A percentile compares a stretch with the other conserved stretches of the same genome.
These are phyloP conservation scores for Aspergillus bombycis DNA, from an alignment of 2,329 filamentous ascomycete species.

Conservation along the genomic window DNA sequence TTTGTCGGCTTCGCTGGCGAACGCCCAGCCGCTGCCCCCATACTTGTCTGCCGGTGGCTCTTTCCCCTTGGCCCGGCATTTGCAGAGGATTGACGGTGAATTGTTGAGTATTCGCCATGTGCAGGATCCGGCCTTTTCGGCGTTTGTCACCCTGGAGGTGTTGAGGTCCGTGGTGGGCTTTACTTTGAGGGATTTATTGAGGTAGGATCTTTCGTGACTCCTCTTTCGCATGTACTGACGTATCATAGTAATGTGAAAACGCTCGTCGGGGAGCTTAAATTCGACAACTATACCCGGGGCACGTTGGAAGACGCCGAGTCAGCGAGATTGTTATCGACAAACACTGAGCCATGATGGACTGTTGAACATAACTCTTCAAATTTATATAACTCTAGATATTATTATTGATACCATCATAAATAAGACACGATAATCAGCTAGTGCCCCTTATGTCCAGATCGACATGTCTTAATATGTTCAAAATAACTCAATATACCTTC, in stretches of 20 bases:
- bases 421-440: too few species aligned
- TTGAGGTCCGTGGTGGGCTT: conserved; percentile 35
- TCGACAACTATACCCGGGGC: conserved; percentile 27
- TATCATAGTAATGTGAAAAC: conserved; percentile 30
- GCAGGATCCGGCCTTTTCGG: conserved; percentile 70
- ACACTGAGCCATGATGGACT: not conserved
- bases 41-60: conserved; percentile 65
- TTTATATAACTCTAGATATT: not conserved
- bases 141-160: conserved; percentile 73
- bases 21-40: conserved; percentile 68
- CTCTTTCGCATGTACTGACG: conserved; percentile 11
- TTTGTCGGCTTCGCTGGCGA: conserved; percentile 66
- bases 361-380: not conserved
- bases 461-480: not conserved
- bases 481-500: not conserved
- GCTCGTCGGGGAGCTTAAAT: conserved; percentile 38
- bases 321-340: conserved; percentile 9
- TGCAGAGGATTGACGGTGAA: conserved; percentile 60
- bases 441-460: not conserved
- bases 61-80: conserved; percentile 59
- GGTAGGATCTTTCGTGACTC: conserved; percentile 20
- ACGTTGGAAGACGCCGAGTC: conserved; percentile 9
- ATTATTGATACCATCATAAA: not conserved
- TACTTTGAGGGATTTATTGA: conserved; percentile 31
- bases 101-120: conserved; percentile 66